Evolutionary conservation across 495 filamentous ascomycete genomes (phyloP).

Genomic region (Penicillium maclennaniae): DNA sequence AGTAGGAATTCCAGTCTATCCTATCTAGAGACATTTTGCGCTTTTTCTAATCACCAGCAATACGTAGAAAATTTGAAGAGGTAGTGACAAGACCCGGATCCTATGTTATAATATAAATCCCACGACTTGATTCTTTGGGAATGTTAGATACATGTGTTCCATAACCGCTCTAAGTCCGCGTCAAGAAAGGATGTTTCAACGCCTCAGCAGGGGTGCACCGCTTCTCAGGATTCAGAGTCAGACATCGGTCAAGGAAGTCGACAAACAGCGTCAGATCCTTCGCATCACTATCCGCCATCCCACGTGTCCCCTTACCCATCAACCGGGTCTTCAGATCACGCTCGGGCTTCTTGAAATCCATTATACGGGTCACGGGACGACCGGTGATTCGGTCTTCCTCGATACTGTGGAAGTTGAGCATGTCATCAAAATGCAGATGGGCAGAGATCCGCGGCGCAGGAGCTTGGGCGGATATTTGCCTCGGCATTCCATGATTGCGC

Average conservation of each 20-base stretch:
- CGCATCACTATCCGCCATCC: constrained; percentile 66
- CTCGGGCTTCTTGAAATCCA: constrained; percentile 75
- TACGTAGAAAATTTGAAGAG: too few species aligned
- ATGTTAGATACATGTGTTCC: not conserved
- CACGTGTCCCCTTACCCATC: constrained; percentile 63
- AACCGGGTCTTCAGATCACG: constrained; percentile 78
- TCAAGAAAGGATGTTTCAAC: constrained; percentile 80
- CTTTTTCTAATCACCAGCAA: too few species aligned
- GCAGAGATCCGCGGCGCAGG: constrained; percentile 73
- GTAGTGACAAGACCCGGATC: too few species aligned
- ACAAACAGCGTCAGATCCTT: constrained; percentile 78
- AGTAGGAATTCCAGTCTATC: too few species aligned
- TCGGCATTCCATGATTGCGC: constrained; percentile 91
- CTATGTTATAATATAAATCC: not conserved
- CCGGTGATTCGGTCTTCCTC: constrained; percentile 84
- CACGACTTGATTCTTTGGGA: not conserved
- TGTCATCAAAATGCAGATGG: constrained; percentile 78
- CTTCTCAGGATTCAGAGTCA: constrained; percentile 91
- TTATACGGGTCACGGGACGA: constrained; percentile 65
- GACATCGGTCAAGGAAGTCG: constrained; percentile 80
- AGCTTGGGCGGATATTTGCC: constrained; percentile 88
- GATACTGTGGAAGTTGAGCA: constrained; percentile 78
- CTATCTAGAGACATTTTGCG: too few species aligned
- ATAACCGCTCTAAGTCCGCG: constrained; percentile 17
- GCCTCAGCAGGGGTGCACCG: constrained; percentile 82